phyloP scores from a whole-genome alignment of 2,329 filamentous ascomycete genomes.

The Pseudogymnoascus sp. region DNA sequence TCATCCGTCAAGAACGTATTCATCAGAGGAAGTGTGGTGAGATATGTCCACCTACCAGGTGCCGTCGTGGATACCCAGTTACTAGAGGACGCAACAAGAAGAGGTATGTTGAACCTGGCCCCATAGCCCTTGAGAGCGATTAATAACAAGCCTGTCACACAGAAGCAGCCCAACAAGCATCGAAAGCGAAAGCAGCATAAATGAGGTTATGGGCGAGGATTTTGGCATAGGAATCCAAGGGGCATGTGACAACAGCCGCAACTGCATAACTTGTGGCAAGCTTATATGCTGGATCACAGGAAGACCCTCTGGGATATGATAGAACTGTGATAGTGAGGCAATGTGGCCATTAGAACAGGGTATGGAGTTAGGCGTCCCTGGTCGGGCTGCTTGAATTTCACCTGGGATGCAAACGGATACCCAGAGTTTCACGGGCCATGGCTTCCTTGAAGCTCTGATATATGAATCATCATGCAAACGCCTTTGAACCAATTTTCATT shows the following conservation, averaged over 20 bases:
- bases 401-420: slow-evolving; percentile 9
- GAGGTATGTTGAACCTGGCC: slow-evolving; percentile 38
- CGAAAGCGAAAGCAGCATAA: slow-evolving; percentile 32
- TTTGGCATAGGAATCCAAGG: not conserved
- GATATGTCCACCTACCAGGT: slow-evolving; percentile 63
- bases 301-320: not conserved
- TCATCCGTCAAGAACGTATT: slow-evolving; percentile 71
- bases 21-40: slow-evolving; percentile 64
- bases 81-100: slow-evolving; percentile 61
- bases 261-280: not conserved
- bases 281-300: not conserved
- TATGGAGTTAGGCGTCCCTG: slow-evolving; percentile 9
- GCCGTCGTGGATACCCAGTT: slow-evolving; percentile 60
- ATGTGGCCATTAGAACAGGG: slow-evolving; percentile 2
- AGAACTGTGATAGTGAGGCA: not conserved
- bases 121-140: not conserved
- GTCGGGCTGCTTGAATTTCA: not conserved
- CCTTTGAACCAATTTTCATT: not conserved
- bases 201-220: not conserved
- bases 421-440: not conserved
- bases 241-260: not conserved
- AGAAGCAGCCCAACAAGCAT: slow-evolving; percentile 42
- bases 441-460: slow-evolving; percentile 1
- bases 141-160: slow-evolving; percentile 22
- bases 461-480: slow-evolving; percentile 1